Evolutionary conservation across 192 early-diverging fungal genomes (phyloP), one percentile per base, ranked within the genome.

Genomic region (Coemansia sp.): DNA sequence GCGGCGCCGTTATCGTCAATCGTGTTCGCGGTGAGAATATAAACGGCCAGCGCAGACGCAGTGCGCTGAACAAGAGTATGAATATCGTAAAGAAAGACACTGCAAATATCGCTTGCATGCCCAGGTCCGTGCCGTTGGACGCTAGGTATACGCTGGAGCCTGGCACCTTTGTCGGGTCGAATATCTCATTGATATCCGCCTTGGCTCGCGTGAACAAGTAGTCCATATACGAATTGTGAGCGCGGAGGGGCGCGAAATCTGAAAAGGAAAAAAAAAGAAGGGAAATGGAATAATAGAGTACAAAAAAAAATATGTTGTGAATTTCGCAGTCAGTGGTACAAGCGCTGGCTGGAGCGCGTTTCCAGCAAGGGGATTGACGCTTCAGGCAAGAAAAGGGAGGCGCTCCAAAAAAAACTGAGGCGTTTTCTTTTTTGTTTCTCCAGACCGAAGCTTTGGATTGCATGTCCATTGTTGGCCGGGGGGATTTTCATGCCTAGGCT

Each of bases 1-100:
- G 70, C 64, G 79, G 79, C 38, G 73, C 70, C 18, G 73, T 82
- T 37, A 76, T 73, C 21, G 73, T 75, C 65, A 82, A 56, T 55
- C 79, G 79, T 10, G 74, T 82, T 18, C 79, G 73, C 7, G 79
- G 79, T 25, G 79, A 82, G 55, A 76, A 82, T 62, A 82, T 82
- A 20, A 60, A 76, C 35, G 79, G 73, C 79, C 79, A 82, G 0
- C 79, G 73, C 5, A 70, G 41, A 7, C 79, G 69, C 43, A 82
- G 53, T 3, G 61, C 69, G 42, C 77, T 75, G 65, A 80, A 80
- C 34, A 66, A 18, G 11, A 75, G 61, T 6, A 75, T 68, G 23
- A 75, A 66, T 4, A 80, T 14, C 26, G 64, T 37, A 31, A 80
- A 80, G 39, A 80, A 75, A n/a, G 72, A 69, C 0, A 43, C 69